These are phyloP conservation scores for Nicotiana obtusifolia DNA, from an alignment of 257 asterid species.

Conservation along the genomic window DNA sequence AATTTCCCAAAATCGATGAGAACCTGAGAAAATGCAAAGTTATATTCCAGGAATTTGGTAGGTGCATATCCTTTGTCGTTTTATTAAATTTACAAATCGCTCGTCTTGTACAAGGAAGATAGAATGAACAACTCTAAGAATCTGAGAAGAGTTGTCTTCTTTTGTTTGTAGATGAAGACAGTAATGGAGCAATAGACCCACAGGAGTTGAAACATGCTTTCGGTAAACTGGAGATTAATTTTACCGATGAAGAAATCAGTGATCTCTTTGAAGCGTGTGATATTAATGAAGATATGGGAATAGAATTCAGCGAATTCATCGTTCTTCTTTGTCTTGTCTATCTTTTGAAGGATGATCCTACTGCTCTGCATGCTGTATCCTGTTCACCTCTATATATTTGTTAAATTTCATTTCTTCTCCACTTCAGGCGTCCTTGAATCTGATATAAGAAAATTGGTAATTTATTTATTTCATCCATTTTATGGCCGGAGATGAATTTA, in stretches of 20 bases:
- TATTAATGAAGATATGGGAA: slow-evolving; percentile 65
- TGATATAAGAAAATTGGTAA: background rate
- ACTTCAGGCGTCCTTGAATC: background rate
- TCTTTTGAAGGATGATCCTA: slow-evolving; percentile 70
- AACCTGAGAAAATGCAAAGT: slow-evolving; percentile 68
- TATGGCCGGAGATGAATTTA: too few relatives aligned
- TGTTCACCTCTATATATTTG: background rate
- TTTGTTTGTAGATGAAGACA: slow-evolving; percentile 54
- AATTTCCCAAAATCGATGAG: slow-evolving; percentile 80
- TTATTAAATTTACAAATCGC: background rate
- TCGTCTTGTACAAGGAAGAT: background rate
- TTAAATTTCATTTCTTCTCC: background rate
- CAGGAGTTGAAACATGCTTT: slow-evolving; percentile 78
- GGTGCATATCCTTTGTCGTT: background rate
- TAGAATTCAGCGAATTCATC: slow-evolving; percentile 75
- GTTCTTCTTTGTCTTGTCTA: slow-evolving; percentile 91
- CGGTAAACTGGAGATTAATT: slow-evolving; percentile 49
- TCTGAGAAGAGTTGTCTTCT: background rate
- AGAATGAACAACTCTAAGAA: background rate
- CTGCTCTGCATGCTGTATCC: slow-evolving; percentile 43
- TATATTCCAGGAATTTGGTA: slow-evolving; percentile 68
- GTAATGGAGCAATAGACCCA: slow-evolving; percentile 70
- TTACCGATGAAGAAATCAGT: slow-evolving; percentile 65
- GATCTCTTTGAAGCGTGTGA: slow-evolving; percentile 86
- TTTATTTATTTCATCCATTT: too few relatives aligned